phyloP scores from a whole-genome alignment of 2,329 filamentous ascomycete genomes.

The Cephalotrichum gorgonifer region DNA sequence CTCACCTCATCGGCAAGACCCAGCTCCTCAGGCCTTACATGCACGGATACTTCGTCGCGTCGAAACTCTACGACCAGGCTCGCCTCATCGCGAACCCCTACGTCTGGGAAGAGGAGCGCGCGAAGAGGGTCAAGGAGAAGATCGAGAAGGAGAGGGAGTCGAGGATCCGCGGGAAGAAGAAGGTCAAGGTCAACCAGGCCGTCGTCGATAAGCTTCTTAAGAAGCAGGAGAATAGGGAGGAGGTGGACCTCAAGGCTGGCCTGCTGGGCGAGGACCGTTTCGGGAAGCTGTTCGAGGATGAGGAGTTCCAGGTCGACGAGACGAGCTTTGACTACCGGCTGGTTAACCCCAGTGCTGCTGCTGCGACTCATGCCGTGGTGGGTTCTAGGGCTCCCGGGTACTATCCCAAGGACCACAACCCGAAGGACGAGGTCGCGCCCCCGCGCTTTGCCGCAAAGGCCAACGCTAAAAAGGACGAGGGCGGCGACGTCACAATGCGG shows the following conservation, averaged over 20 bases:
- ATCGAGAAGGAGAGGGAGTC: slow-evolving; percentile 95
- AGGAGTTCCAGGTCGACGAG: slow-evolving; percentile 89
- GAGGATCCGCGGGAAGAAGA: slow-evolving; percentile 88
- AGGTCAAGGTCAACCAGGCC: slow-evolving; percentile 91
- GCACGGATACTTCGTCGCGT: slow-evolving; percentile 97
- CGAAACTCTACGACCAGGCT: slow-evolving; percentile 91
- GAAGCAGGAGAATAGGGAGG: slow-evolving; percentile 49
- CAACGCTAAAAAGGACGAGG: slow-evolving; percentile 16
- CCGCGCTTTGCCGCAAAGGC: not conserved
- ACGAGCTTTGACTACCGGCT: slow-evolving; percentile 74
- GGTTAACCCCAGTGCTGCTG: slow-evolving; percentile 72
- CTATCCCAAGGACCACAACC: not conserved
- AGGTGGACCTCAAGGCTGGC: slow-evolving; percentile 49
- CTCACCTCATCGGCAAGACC: slow-evolving; percentile 83
- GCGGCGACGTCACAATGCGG: slow-evolving; percentile 42
- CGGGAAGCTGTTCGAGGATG: slow-evolving; percentile 78
- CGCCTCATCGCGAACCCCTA: slow-evolving; percentile 88
- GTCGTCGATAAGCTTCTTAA: slow-evolving; percentile 65
- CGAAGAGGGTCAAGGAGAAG: slow-evolving; percentile 86
- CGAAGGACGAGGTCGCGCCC: not conserved
- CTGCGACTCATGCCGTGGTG: not conserved
- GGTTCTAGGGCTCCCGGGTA: too few species aligned
- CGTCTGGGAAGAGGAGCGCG: slow-evolving; percentile 83
- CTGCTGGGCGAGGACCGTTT: slow-evolving; percentile 82
- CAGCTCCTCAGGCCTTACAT: slow-evolving; percentile 90